Percentiles rank a stretch among this genome's conserved stretches.
Evolutionary conservation across 169 alveolate species (phyloP).

Genomic region (Toxoplasma gondii): DNA sequence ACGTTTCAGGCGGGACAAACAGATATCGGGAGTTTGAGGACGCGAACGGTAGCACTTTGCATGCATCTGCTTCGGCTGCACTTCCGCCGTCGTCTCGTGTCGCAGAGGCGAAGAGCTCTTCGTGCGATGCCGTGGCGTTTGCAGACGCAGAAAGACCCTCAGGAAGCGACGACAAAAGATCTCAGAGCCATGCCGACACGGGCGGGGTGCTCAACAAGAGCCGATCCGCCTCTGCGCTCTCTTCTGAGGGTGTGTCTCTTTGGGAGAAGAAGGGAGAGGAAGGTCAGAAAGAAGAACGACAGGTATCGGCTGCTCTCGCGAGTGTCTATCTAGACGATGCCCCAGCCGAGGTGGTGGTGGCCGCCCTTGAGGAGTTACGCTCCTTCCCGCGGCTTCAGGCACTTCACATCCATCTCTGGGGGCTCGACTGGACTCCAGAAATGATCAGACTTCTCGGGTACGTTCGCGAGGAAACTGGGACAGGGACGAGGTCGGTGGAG

Average conservation of each 20-base stretch:
- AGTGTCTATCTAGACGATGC: slow-evolving; percentile 24
- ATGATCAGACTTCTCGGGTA: slow-evolving; percentile 23
- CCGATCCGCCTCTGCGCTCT: not conserved
- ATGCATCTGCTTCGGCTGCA: not conserved
- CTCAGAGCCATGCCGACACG: not conserved
- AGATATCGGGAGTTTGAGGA: not conserved
- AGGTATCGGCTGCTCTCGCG: not conserved
- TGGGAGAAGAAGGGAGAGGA: not conserved
- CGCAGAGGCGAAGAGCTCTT: not conserved
- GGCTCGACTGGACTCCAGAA: slow-evolving; percentile 36
- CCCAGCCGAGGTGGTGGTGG: slow-evolving; percentile 2
- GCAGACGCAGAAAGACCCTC: not conserved
- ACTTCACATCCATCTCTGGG: slow-evolving; percentile 38
- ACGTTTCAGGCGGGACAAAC: not conserved
- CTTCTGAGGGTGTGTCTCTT: not conserved
- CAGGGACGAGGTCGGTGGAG: not conserved
- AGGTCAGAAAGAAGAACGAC: not conserved
- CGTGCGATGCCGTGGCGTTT: not conserved
- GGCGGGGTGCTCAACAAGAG: not conserved
- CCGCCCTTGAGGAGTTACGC: slow-evolving; percentile 27
- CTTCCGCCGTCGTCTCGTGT: not conserved
- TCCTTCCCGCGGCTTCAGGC: not conserved
- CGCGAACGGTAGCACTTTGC: no score
- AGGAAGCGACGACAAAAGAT: not conserved
- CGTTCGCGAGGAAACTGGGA: not conserved